Evolutionary conservation across 768 basidiomycete species (phyloP), one percentile per base, ranked within the genome.

Genomic region (Rhodosporidiobolus sp.): DNA sequence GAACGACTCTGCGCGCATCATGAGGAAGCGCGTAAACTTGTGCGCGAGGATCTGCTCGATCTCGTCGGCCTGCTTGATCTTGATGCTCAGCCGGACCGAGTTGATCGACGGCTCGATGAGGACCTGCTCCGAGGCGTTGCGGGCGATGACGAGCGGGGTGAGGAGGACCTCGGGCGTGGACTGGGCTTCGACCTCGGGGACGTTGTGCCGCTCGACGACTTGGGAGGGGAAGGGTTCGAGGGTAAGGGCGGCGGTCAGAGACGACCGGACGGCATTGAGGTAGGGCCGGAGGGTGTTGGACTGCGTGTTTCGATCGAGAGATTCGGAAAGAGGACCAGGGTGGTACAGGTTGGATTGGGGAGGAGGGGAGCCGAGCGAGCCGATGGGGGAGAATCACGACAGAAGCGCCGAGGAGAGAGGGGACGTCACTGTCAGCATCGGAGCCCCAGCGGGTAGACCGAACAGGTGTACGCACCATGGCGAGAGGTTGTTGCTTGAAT

Each of bases 61-160:
- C 83, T 99, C 96, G 82, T 99, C 96, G 46, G 96, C 94, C 81
- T 99, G 96, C 82, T 99, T 99, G 81, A 99, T 97, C 84, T 89
- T 93, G 83, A 99, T 98, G 82, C 90, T 93, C 69, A 99, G 85
- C 53, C 96, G 89, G 80, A 98, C 91, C 3, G 94, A 95, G 83
- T 99, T 99, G 83, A 98, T 88, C 4, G 92, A 94, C 4, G 96
- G 90, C 82, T 99, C 96, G 83, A 99, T 92, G 77, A 99, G 84
- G 77, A 98, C 96, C 71, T 91, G 89, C 81, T 99, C 96, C 78
- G 94, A 91, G 83, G 97, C 94, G 81, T 96, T 97, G 77, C 96
- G 89, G 19, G 94, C 94, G 83, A 98, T 97, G 52, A 88, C 88
- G 55, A 98, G 85, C 24, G 96, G 91, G 78, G 92, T 94, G 66